Conservation (phyloP, 352 stramenopile species). For the Globisporangium nunn region DNA sequence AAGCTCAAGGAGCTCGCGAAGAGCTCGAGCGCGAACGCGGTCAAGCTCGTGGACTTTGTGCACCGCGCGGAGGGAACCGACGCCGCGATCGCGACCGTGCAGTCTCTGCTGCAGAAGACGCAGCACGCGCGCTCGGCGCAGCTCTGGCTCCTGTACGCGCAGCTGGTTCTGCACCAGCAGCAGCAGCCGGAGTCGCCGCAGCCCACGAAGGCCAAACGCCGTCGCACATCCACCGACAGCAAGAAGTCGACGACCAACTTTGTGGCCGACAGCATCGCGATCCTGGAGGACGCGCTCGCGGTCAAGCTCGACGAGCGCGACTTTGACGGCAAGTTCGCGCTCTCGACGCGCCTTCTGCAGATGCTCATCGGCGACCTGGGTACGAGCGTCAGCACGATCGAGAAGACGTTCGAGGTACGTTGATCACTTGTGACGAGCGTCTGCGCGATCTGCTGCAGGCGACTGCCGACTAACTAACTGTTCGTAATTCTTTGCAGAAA, state of each 20-base stretch:
- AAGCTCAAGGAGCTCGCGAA: constrained; percentile 48
- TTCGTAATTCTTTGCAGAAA: constrained; percentile 12
- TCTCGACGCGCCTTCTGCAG: constrained; percentile 51
- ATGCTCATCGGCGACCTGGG: constrained; percentile 29
- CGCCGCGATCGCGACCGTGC: constrained; percentile 32
- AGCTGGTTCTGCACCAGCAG: constrained; percentile 51
- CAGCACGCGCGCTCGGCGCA: constrained; percentile 25
- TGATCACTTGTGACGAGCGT: too few species aligned
- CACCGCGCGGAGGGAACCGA: constrained; percentile 53
- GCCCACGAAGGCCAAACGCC: constrained; percentile 36
- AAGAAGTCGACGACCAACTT: constrained; percentile 8
- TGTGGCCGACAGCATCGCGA: constrained; percentile 27
- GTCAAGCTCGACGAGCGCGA: constrained; percentile 31
- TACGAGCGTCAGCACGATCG: constrained; percentile 19
- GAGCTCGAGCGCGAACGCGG: constrained; percentile 21
- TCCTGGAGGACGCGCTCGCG: constrained; percentile 43
- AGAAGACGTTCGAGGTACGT: constrained; percentile 37
- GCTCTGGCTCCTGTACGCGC: constrained; percentile 67
- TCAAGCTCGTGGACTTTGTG: constrained; percentile 65
- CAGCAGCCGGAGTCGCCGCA: constrained; percentile 10
- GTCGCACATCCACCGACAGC: constrained; percentile 29
- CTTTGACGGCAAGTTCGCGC: constrained; percentile 31
- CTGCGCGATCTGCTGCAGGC: too few species aligned
- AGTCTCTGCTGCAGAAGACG: constrained; percentile 32
- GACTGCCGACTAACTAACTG: too few species aligned